These are phyloP conservation scores for Potentilla sterilis DNA, from an alignment of 306 rosid species.

Conservation along the genomic window DNA sequence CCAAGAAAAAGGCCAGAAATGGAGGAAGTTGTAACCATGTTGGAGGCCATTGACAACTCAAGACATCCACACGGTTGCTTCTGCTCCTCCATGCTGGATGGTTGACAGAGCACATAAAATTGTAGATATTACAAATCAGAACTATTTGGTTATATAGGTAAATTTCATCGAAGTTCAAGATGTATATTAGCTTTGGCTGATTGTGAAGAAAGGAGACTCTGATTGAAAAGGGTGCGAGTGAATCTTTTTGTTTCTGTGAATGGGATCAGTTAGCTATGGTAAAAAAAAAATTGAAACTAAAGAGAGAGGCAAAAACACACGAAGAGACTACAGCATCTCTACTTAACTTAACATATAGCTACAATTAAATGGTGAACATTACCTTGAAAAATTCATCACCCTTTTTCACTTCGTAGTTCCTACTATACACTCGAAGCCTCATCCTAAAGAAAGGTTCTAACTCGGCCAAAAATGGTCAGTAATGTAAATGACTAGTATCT, in stretches of 20 bases:
- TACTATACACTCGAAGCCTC: slow-evolving; percentile 22
- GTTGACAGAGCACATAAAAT: background rate
- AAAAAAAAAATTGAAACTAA: background rate
- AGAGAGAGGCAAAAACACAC: background rate
- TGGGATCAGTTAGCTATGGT: background rate
- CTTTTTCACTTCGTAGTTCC: background rate
- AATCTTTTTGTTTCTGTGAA: background rate
- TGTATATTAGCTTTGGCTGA: background rate
- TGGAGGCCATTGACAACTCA: background rate
- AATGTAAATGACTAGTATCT: slow-evolving; percentile 12
- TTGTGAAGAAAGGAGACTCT: background rate
- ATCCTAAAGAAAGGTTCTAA: no score
- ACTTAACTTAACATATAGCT: background rate
- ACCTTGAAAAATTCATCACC: background rate
- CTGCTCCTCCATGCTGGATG: background rate
- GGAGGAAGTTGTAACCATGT: slow-evolving; percentile 18
- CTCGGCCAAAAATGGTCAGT: slow-evolving; percentile 24
- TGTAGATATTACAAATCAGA: background rate
- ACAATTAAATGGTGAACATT: background rate
- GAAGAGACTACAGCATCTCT: background rate
- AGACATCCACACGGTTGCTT: background rate
- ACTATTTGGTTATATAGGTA: background rate
- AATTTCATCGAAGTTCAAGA: background rate
- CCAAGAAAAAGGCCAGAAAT: slow-evolving; percentile 24
- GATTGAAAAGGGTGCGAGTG: background rate